Evolutionary conservation across 148 eudicot species (phyloP), one percentile per base, ranked within the genome.

Genomic region (Hydrangea macrophylla): DNA sequence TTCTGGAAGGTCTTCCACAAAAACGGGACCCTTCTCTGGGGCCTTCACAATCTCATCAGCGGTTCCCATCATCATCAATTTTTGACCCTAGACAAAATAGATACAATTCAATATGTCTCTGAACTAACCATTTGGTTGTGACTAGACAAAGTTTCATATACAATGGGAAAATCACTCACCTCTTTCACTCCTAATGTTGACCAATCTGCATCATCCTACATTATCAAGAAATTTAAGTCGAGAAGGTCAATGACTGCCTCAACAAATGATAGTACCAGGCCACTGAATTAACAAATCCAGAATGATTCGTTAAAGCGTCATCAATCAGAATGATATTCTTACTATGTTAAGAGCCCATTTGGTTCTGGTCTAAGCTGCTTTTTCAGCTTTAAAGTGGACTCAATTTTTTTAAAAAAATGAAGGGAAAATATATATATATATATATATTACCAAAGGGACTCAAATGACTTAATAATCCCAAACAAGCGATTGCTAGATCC

Each of bases 11-110:
- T 94, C 98, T 72, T 94, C 98, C 76, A 87, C 79, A 73, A 94
- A 94, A 45, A 94, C 84, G 33, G 92, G 85, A 28, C 89, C 90
- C 82, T 94, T 94, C 77, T 94, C 98, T 44, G 98, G 98, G 67
- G 97, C 98, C 84, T 90, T 94, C 61, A 94, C 84, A 62, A 94
- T 81, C 84, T 94, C 98, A 78, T 94, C 98, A 8, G 97, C 97
- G 73, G 97, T 94, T 77, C 98, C 98, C 98, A 94, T 90, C 98
- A 94, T 94, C 98, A 94, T 94, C 73, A 94, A 73, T 58, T 86
- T 84, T 76, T 94, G 98, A 79, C 98, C 98, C 98, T 94, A 69
- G 20, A 72, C 26, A 62, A 33, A 72, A 73, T 17, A 23, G 50
- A 67, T 37, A 32, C 56, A 57, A 40, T 24, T 20, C 7, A 35